Evolutionary conservation across 345 rosid species (phyloP).

Genomic region (Boechera divaricarpa): DNA sequence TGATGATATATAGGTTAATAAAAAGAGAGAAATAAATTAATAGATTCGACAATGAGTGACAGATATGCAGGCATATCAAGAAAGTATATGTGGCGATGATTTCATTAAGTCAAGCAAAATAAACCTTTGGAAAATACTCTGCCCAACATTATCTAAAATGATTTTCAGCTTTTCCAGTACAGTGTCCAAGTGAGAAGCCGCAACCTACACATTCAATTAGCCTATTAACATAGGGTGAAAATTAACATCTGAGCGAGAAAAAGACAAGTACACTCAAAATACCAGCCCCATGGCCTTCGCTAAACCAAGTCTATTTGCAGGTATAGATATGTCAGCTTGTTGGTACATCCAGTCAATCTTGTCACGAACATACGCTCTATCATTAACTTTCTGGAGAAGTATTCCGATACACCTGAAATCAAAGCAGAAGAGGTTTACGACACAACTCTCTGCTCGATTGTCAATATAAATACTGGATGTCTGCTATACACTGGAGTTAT

Average conservation of each 20-base stretch:
- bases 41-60: conserved; percentile 7
- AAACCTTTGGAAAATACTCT: conserved; percentile 84
- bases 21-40: conserved; percentile 2
- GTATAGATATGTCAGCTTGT: conserved; percentile 84
- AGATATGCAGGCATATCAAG: conserved; percentile 4
- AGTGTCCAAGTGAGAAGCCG: conserved; percentile 95
- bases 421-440: conserved; percentile 31
- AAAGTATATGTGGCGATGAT: conserved; percentile 16
- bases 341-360: conserved; percentile 92
- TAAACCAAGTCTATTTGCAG: conserved; percentile 91
- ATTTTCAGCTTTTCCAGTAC: conserved; percentile 90
- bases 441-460: neutral
- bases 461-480: conserved; percentile 5
- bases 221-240: conserved; percentile 29
- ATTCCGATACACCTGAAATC: conserved; percentile 82
- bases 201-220: conserved; percentile 64
- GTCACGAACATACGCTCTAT: conserved; percentile 74
- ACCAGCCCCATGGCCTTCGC: conserved; percentile 99
- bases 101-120: conserved; percentile 24
- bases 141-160: conserved; percentile 82
- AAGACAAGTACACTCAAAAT: conserved; percentile 37
- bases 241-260: conserved; percentile 22
- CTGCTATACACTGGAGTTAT: conserved; percentile 17
- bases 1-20: conserved; percentile 13
- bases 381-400: conserved; percentile 92